Base-by-base conservation (phyloP, 2,329 filamentous ascomycete species). In the Colletotrichum sp. region DNA sequence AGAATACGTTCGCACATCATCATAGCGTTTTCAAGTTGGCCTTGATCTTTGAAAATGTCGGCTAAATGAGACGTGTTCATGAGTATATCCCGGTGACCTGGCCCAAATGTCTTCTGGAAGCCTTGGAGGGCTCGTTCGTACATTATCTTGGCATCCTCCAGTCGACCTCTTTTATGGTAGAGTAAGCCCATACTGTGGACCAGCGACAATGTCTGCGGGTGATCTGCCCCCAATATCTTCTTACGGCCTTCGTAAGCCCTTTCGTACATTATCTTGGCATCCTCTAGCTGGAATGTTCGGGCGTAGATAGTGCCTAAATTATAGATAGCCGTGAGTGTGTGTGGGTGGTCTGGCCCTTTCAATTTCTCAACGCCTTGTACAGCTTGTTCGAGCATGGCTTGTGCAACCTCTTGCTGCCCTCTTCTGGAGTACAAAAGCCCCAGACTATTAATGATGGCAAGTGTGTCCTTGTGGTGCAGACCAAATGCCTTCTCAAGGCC, bases 261-360 rank as follows among this genome's bases (percentile, higher is more conserved):
- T 12, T 77, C 9, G 22, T 79, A 84, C 79, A 84, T 84, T 1
- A 68, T 71, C 78, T 83, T 80, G 19, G 81, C 79, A 52, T 84
- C 76, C 7, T 82, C 8, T 29, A 77, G 49, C 57, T 72, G 27
- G 78, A 72, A 6, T 77, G 70, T 63, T 75, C 6, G 1, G 44
- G 11, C 3, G 6, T 49, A 49, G 3, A 44, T 3, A 49, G 7
- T 13, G 44, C 44, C n/a, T 22, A 49, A 11, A 13, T 49, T 13
- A 22, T 7, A 2, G 3, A 49, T 12, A 5, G 11, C 11, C 1
- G 6, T 74, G 49, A 78, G 79, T 49, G 44, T 49, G 44, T 22
- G 5, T 49, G 5, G 19, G 39, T 22, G n/a, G 44, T 49, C n/a
- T 22, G n/a, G 44, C n/a, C 44, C n/a, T 25, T 6, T 36, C 52